Base-by-base conservation (phyloP, 2,329 filamentous ascomycete genomes). In the Zymoseptoria crescenta region DNA sequence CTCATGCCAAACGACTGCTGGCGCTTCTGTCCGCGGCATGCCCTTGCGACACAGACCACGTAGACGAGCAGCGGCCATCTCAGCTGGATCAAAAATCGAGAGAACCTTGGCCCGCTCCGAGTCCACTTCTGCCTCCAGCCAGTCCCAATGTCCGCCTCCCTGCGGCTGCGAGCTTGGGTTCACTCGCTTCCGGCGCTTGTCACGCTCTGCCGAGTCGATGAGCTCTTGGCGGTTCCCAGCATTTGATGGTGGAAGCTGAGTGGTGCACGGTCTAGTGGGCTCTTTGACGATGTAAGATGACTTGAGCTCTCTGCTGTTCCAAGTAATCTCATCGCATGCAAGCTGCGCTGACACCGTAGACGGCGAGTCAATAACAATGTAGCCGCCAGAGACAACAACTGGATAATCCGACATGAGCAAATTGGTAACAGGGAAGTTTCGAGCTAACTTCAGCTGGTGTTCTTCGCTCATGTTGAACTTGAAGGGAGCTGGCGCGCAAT, bases 341-440 rank as follows among this genome's bases (percentile, higher is more conserved):
- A 45, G 35, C 35, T 45, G 35, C 35, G 35, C 35, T 45, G 35
- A 7, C n/a, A 7, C 1, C 1, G 35, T n/a, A 1, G 35, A 6
- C 35, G 35, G 35, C 35, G n/a, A 21, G 24, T 59, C 54, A 2
- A 56, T 16, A 2, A 27, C 7, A 35, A 59, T 49, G n/a, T 54
- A 27, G 9, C 54, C 57, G 7, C 28, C 49, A 7, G 57, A 27
- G 3, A 13, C 7, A 1, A 59, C 20, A 13, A 59, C 35, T 8
- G 21, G 16, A n/a, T 28, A 19, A 8, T 49, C 54, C 13, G 51
- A 13, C 28, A 27, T 50, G n/a, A 55, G 54, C 21, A 56, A 4
- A 24, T 52, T 59, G 2, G 49, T 56, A 8, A 50, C 57, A 28
- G 57, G 57, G 16, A 53, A 56, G 1, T 24, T 19, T 24, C 57